These are phyloP conservation scores for Phytophthora pistaciae DNA, from an alignment of 352 stramenopile species.

Conservation along the genomic window DNA sequence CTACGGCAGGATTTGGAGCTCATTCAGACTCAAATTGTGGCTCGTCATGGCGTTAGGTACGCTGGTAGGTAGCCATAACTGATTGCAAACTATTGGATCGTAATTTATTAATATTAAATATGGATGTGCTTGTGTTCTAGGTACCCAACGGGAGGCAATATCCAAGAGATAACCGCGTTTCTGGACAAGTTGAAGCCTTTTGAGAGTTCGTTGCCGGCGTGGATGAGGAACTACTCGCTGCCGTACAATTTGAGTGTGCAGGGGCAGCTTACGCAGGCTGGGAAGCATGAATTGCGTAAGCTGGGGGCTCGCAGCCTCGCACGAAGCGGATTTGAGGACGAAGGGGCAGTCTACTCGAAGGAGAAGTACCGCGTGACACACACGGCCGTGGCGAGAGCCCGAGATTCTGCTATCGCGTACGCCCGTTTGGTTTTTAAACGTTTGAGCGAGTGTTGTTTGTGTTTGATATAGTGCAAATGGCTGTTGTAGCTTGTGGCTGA, in stretches of 20 bases:
- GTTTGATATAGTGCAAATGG: background rate
- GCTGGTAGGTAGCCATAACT: constrained; percentile 9
- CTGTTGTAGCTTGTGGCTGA: background rate
- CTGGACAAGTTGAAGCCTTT: constrained; percentile 55
- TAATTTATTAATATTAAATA: background rate
- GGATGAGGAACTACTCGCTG: constrained; percentile 72
- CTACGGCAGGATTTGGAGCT: constrained; percentile 46
- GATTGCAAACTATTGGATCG: background rate
- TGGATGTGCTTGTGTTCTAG: constrained; percentile 12
- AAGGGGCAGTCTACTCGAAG: constrained; percentile 39
- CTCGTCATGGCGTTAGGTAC: constrained; percentile 69
- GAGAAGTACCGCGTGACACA: constrained; percentile 59
- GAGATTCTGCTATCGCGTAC: constrained; percentile 67
- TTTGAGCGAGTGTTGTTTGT: background rate
- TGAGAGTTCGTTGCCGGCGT: constrained; percentile 43
- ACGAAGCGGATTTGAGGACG: constrained; percentile 22
- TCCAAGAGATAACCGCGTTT: constrained; percentile 56
- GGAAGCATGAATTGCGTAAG: constrained; percentile 46
- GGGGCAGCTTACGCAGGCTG: constrained; percentile 49
- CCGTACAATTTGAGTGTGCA: constrained; percentile 70
- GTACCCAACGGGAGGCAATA: constrained; percentile 66
- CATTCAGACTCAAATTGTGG: constrained; percentile 70
- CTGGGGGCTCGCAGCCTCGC: constrained; percentile 39
- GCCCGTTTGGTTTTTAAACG: background rate
- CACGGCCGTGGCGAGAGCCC: constrained; percentile 61